Evolutionary conservation across 768 basidiomycete species (phyloP), one percentile per base, ranked within the genome.

Genomic region (Kwoniella newhampshirensis): DNA sequence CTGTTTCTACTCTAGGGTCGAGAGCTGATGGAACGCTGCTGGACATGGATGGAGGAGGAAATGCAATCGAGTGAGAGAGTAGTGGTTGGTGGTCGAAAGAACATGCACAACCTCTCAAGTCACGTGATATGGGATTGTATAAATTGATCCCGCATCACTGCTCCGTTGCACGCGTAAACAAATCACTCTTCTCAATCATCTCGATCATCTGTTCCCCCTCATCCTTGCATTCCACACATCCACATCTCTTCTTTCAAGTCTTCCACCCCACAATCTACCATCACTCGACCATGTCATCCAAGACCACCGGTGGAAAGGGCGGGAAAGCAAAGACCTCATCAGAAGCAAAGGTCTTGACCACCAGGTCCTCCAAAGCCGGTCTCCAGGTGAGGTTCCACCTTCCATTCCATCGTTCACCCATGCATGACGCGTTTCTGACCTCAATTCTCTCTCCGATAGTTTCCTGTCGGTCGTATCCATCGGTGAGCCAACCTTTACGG

Each of bases 391-490:
- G 80, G 74, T 40, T 26, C 48, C 39, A 18, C 47, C 25, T 26
- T 28, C 44, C 32, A 41, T 54, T 42, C 49, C 46, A 26, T 54
- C 41, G 30, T 25, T 39, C 42, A 12, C 15, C 4, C 27, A 45
- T 30, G 30, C 42, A 20, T 41, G 6, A 47, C 51, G 23, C 39
- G 35, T 54, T 32, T 23, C 45, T 54, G 28, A 54, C 12, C 18
- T 25, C 20, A 45, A 15, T 21, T 21, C 17, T 35, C 43, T 13
- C 4, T 11, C 26, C 11, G 27, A 11, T 67, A 92, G 91, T 96
- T 96, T 77, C 91, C 92, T 35, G 93, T 96, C 42, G 91, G 92
- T 48, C 92, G 92, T 89, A 92, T 96, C 54, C 93, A 98, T 75
- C 85, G 93, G 80, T 94, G 89, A 39, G 71, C 39, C 15, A 25